Conservation (phyloP, 2,329 filamentous ascomycete species). For the Colletotrichum lupini region DNA sequence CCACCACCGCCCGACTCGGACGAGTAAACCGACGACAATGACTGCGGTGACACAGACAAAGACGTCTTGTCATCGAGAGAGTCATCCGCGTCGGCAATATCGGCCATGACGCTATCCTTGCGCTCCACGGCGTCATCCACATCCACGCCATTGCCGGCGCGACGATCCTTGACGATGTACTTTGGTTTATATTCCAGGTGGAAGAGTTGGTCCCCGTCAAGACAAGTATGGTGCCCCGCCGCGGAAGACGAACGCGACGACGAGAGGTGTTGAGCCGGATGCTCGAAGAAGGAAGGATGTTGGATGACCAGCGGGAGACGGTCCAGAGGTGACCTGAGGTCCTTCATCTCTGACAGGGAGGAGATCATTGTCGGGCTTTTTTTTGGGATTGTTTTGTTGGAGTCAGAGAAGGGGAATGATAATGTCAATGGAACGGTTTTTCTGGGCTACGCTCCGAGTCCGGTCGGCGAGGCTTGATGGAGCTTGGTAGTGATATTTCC, state of each 20-base stretch:
- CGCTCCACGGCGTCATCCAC: not conserved
- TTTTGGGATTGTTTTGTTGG: too few species aligned
- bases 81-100: not conserved
- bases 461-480: too few species aligned
- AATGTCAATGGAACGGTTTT: too few species aligned
- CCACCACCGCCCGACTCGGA: not conserved
- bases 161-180: too few species aligned
- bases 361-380: not conserved
- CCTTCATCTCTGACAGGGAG: not conserved
- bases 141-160: not conserved
- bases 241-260: not conserved
- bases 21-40: not conserved
- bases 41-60: not conserved
- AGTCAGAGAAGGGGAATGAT: too few species aligned
- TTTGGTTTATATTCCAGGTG: too few species aligned
- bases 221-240: not conserved
- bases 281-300: not conserved
- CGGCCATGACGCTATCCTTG: constrained; percentile 7
- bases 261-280: not conserved
- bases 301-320: not conserved
- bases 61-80: not conserved
- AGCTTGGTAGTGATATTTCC: too few species aligned
- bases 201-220: too few species aligned
- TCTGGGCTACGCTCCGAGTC: too few species aligned
- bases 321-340: not conserved